Evolutionary conservation across 2,329 filamentous ascomycete genomes (phyloP).

Genomic region (Geosmithia flava): DNA sequence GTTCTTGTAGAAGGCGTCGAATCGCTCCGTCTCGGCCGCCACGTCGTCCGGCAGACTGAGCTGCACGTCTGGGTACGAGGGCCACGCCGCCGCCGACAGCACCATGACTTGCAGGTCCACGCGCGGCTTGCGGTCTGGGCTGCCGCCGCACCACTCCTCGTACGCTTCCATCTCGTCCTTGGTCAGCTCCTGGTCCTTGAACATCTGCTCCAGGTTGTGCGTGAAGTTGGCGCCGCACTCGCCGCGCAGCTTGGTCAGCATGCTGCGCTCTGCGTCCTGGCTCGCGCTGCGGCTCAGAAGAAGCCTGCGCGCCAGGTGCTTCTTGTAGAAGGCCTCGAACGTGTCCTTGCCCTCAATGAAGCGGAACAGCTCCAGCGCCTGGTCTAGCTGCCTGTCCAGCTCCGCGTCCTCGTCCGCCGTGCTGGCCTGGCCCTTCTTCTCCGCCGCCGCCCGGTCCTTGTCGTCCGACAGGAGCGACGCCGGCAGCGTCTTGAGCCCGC

Average conservation of each 20-base stretch:
- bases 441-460: conserved; percentile 43
- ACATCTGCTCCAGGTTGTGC: conserved; percentile 97
- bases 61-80: conserved; percentile 65
- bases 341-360: conserved; percentile 97
- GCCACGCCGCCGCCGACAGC: conserved; percentile 86
- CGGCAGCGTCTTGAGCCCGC: conserved; percentile 75
- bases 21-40: conserved; percentile 63
- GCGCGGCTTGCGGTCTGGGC: conserved; percentile 29
- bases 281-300: conserved; percentile 89
- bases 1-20: conserved; percentile 73
- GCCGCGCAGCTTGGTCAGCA: conserved; percentile 81
- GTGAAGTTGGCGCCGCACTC: conserved; percentile 94
- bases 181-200: conserved; percentile 91
- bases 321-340: conserved; percentile 99
- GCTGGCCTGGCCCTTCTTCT: conserved; percentile 50
- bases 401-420: conserved; percentile 83
- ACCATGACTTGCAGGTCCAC: conserved; percentile 71
- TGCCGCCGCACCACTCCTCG: conserved; percentile 51
- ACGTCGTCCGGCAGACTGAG: conserved; percentile 68
- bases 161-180: conserved; percentile 90
- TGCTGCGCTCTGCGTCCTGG: conserved; percentile 88
- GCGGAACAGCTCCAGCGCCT: conserved; percentile 86
- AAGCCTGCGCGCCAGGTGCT: conserved; percentile 78
- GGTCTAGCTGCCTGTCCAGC: conserved; percentile 82
- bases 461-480: conserved; percentile 51